Evolutionary conservation across 768 basidiomycete species (phyloP).

Genomic region (Russula griseocarnosa): DNA sequence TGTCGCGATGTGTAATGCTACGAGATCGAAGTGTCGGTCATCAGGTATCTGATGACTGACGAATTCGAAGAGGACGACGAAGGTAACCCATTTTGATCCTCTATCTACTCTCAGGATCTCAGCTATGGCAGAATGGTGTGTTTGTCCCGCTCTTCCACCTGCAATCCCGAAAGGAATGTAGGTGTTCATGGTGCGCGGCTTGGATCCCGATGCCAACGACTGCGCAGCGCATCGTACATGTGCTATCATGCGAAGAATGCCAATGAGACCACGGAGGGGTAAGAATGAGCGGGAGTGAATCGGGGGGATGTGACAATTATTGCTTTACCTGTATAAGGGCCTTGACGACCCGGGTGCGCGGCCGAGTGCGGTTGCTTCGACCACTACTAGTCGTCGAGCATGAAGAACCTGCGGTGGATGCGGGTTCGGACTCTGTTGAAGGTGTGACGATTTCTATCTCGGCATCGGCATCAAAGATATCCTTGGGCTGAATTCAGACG

Average conservation of each 20-base stretch:
- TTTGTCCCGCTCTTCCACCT: no score
- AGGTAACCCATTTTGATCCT: neutral
- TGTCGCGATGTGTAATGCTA: constrained; percentile 14
- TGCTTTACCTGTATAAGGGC: constrained; percentile 14
- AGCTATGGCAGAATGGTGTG: neutral
- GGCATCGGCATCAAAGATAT: constrained; percentile 25
- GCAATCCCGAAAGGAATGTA: constrained; percentile 19
- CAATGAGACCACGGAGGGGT: neutral
- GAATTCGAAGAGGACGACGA: neutral
- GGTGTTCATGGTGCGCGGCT: constrained; percentile 13
- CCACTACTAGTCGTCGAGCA: constrained; percentile 4
- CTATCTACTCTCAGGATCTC: neutral
- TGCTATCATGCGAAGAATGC: constrained; percentile 6
- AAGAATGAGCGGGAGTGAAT: neutral
- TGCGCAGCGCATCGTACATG: constrained; percentile 12
- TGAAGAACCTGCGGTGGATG: constrained; percentile 10
- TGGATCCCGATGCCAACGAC: constrained; percentile 14
- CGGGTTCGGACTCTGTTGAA: constrained; percentile 13
- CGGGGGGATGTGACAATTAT: neutral
- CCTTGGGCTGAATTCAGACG: constrained; percentile 15
- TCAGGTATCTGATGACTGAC: constrained; percentile 7
- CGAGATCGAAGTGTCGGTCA: constrained; percentile 3
- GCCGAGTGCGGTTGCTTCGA: neutral
- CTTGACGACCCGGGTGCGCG: constrained; percentile 2
- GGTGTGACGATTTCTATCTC: constrained; percentile 28